These are phyloP conservation scores for Spizellomyces punctatus DNA, from an alignment of 192 early-diverging fungal species.

Conservation along the genomic window DNA sequence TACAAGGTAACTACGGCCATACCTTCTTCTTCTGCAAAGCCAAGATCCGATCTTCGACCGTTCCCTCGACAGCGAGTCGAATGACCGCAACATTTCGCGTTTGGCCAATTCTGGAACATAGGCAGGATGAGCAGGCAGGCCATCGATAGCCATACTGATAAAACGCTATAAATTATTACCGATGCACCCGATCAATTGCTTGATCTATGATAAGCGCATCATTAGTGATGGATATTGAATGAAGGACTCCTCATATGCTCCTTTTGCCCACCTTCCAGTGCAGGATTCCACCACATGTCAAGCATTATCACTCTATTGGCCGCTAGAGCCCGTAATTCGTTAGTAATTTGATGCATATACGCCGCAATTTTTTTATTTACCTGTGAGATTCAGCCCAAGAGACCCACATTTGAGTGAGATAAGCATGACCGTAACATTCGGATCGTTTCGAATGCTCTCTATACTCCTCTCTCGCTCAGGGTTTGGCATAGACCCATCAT, in stretches of 20 bases:
- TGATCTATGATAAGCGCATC: constrained; percentile 45
- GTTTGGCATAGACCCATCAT: constrained; percentile 31
- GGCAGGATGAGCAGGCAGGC: background rate
- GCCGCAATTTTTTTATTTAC: background rate
- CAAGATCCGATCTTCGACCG: constrained; percentile 74
- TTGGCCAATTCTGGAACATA: constrained; percentile 62
- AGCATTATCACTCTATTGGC: constrained; percentile 76
- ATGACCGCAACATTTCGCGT: constrained; percentile 61
- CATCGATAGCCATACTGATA: background rate
- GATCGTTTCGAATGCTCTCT: constrained; percentile 16
- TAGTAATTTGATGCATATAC: background rate
- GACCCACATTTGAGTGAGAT: constrained; percentile 70
- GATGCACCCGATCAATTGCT: constrained; percentile 75
- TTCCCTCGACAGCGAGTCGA: constrained; percentile 61
- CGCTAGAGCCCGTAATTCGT: background rate
- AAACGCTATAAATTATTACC: constrained; percentile 7
- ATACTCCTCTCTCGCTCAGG: constrained; percentile 24
- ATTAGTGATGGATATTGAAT: background rate
- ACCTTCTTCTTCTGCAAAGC: constrained; percentile 65
- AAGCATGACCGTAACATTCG: constrained; percentile 52
- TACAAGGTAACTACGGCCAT: background rate
- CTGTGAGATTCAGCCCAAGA: constrained; percentile 69
- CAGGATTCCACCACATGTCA: constrained; percentile 84
- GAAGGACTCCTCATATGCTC: too few species aligned
- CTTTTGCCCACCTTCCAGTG: constrained; percentile 57